Conservation (phyloP, 2,329 filamentous ascomycete species). For the Stagonosporopsis tanaceti region DNA sequence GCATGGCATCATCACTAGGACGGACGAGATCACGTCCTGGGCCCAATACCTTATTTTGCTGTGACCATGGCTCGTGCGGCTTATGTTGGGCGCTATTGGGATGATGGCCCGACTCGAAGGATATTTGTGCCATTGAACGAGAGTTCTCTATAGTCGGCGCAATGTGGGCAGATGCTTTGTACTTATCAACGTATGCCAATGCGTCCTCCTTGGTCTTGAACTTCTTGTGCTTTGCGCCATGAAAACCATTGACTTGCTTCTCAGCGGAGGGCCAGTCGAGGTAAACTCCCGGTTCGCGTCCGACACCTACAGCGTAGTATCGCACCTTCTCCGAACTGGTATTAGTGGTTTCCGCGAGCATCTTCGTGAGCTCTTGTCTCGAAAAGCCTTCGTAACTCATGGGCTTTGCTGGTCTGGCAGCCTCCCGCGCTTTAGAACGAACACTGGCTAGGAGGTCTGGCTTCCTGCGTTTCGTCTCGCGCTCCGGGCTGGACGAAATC, state of each 20-base stretch:
- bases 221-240: conserved; percentile 64
- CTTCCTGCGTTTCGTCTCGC: conserved; percentile 4
- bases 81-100: background rate
- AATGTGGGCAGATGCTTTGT: background rate
- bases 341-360: conserved; percentile 69
- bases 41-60: background rate
- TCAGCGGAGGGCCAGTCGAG: conserved; percentile 72
- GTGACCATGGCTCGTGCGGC: background rate
- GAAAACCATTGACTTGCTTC: conserved; percentile 75
- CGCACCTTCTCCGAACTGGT: conserved; percentile 53
- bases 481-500: conserved; percentile 23
- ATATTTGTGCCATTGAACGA: background rate
- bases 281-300: conserved; percentile 67
- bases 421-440: background rate
- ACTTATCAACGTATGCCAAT: conserved; percentile 72
- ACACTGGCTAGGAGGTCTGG: conserved; percentile 63
- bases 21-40: background rate
- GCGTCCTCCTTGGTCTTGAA: conserved; percentile 69
- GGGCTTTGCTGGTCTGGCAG: background rate
- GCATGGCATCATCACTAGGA: background rate
- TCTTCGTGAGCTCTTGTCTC: conserved; percentile 58
- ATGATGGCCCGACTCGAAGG: background rate
- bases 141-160: background rate
- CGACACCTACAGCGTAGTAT: conserved; percentile 67
- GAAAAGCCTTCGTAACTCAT: conserved; percentile 4